Conservation (phyloP, 345 rosid species). For the Brassica cretica region DNA sequence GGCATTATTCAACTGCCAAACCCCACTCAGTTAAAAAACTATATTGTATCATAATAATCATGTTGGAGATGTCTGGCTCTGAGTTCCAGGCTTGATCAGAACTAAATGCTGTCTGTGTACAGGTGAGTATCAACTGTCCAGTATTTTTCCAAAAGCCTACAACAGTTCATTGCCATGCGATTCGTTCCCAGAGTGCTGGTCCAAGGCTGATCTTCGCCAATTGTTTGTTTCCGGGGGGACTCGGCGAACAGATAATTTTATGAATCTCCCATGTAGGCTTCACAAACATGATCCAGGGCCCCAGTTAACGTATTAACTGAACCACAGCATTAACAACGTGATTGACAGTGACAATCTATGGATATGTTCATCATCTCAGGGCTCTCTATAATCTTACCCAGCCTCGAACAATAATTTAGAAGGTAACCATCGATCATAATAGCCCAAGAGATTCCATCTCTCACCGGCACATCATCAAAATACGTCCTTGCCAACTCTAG, state of each 20-base stretch:
- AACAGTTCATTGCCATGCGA: not conserved
- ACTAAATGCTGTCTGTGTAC: not conserved
- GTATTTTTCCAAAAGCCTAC: not conserved
- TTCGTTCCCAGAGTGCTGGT: not conserved
- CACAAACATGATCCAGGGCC: not conserved
- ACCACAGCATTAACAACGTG: slow-evolving; percentile 24
- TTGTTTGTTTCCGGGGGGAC: not conserved
- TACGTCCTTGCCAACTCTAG: slow-evolving; percentile 45
- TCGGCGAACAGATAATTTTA: not conserved
- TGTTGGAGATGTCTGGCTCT: not conserved
- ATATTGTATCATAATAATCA: not conserved
- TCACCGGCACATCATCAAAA: slow-evolving; percentile 57
- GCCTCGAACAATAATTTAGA: slow-evolving; percentile 50
- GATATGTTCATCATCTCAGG: slow-evolving; percentile 38
- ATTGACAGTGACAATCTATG: slow-evolving; percentile 46
- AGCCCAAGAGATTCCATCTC: slow-evolving; percentile 59
- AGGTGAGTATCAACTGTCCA: not conserved
- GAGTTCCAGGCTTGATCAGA: not conserved
- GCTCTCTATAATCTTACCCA: slow-evolving; percentile 46
- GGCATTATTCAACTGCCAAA: not conserved
- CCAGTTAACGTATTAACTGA: not conserved
- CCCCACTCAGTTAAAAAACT: not conserved
- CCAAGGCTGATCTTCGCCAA: not conserved
- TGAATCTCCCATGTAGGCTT: not conserved
- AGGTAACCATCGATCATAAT: slow-evolving; percentile 60